Conservation (phyloP, 2,329 filamentous ascomycete genomes). For the Colletotrichum truncatum region DNA sequence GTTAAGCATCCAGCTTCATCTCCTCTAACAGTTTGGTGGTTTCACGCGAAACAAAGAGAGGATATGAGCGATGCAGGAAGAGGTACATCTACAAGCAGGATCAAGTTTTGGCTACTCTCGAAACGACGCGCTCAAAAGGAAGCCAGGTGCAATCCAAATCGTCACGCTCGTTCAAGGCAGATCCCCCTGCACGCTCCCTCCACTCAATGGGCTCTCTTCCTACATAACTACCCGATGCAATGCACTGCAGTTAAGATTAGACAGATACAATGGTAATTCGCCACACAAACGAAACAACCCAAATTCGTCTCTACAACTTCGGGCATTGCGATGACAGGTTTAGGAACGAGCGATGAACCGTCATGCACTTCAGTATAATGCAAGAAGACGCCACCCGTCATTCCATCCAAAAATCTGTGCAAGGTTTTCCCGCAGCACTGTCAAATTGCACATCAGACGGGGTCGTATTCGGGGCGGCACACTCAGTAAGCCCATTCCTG, state of each 20-base stretch:
- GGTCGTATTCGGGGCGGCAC: not conserved
- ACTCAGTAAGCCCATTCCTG: not conserved
- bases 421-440: not conserved
- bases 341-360: not conserved
- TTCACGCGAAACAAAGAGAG: no score
- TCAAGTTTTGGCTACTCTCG: no score
- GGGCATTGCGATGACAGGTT: not conserved
- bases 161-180: not conserved
- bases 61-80: no score
- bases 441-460: not conserved
- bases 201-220: not conserved
- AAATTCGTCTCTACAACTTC: not conserved
- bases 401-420: not conserved
- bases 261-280: not conserved
- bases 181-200: not conserved
- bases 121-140: no score
- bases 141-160: not conserved
- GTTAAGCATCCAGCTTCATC: no score
- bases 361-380: not conserved
- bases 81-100: no score
- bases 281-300: slow-evolving; percentile 19
- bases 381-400: not conserved
- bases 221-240: not conserved
- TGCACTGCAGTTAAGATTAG: not conserved
- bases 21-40: no score